A percentile compares a stretch with the other conserved stretches of the same genome.
phyloP scores from a whole-genome alignment of 305 asterid genomes.

The Ruellia speciosa region DNA sequence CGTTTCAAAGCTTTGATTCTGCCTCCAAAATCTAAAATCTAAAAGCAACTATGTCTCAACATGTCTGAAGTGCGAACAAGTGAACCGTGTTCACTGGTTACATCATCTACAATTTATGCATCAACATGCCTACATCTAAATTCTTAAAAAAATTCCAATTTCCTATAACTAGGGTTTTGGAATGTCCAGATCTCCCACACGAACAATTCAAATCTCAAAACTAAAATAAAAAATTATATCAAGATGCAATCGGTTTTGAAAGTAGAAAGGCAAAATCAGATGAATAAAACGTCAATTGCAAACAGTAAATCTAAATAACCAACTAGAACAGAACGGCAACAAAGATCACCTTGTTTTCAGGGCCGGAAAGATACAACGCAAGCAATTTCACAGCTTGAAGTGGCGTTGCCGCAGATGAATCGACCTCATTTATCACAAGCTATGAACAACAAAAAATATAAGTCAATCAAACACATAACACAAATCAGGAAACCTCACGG shows the following conservation, averaged over 20 bases:
- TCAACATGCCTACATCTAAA: not conserved
- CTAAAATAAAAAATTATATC: not conserved
- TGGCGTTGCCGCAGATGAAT: conserved; percentile 89
- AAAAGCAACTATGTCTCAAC: not conserved
- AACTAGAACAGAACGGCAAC: not conserved
- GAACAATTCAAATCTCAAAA: not conserved
- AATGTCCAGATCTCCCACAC: not conserved
- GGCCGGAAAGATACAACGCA: conserved; percentile 64
- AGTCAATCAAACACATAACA: not conserved
- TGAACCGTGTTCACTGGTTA: too few species aligned
- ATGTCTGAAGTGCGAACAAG: not conserved
- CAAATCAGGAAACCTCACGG: not conserved
- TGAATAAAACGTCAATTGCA: not conserved
- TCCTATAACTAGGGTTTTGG: not conserved
- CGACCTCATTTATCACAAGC: conserved; percentile 89
- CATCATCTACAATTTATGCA: not conserved
- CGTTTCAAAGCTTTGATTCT: too few species aligned
- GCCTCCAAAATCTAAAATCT: not conserved
- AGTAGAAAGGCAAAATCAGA: not conserved
- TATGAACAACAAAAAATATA: conserved; percentile 20
- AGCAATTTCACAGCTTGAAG: conserved; percentile 94
- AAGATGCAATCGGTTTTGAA: not conserved
- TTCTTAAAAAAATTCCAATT: not conserved
- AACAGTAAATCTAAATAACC: not conserved
- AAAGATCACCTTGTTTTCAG: conserved; percentile 54